phyloP scores from a whole-genome alignment of 1,284 basidiomycete species.

The Rhodotorula glutinis region DNA sequence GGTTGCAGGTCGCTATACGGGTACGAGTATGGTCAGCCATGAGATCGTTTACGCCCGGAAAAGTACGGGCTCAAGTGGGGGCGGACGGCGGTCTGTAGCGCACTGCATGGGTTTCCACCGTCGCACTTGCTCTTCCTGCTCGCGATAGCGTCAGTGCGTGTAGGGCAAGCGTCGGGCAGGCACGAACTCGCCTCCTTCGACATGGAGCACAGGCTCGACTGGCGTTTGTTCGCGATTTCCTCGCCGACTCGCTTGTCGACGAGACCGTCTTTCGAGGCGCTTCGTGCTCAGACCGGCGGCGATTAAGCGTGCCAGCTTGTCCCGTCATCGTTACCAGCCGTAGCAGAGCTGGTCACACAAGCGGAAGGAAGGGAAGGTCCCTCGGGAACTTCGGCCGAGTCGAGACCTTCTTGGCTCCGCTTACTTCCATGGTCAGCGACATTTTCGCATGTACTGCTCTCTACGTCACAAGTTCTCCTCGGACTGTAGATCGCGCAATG shows the following conservation, averaged over 20 bases:
- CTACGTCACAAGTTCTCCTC: too few species aligned
- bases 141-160: background rate
- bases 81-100: background rate
- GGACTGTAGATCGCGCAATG: too few species aligned
- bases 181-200: background rate
- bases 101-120: slow-evolving; percentile 4
- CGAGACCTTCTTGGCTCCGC: too few species aligned
- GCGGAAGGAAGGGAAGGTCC: too few species aligned
- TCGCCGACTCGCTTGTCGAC: background rate
- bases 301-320: slow-evolving; percentile 9
- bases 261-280: slow-evolving; percentile 1
- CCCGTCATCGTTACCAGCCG: too few species aligned
- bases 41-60: background rate
- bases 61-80: background rate
- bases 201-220: slow-evolving; percentile 8
- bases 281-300: slow-evolving; percentile 3
- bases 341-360: too few species aligned
- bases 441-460: too few species aligned
- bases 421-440: too few species aligned
- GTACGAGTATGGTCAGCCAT: background rate
- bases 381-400: too few species aligned
- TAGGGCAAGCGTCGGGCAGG: background rate
- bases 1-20: slow-evolving; percentile 14
- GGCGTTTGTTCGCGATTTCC: background rate
- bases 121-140: slow-evolving; percentile 25